Evolutionary conservation across 2,329 filamentous ascomycete genomes (phyloP).

Genomic region (Fusarium proliferatum): DNA sequence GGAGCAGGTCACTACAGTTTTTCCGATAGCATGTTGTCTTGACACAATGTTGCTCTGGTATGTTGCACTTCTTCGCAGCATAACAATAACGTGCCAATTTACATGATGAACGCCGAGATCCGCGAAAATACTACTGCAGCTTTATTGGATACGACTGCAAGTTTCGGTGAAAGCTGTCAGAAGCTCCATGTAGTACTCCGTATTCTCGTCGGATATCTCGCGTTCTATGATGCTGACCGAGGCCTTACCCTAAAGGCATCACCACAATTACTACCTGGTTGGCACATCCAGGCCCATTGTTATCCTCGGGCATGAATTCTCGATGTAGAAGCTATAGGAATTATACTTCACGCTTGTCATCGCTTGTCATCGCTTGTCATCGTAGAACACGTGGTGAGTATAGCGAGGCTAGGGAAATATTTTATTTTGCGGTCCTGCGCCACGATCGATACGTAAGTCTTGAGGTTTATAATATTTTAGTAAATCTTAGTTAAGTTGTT

Average conservation of each 20-base stretch:
- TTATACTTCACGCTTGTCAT: slow-evolving; percentile 13
- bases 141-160: neutral
- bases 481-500: slow-evolving; percentile 1
- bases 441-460: neutral
- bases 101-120: neutral
- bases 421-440: neutral
- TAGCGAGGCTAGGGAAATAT: neutral
- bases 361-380: slow-evolving; percentile 1
- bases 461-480: neutral
- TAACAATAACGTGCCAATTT: neutral
- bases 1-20: neutral
- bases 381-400: neutral
- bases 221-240: neutral
- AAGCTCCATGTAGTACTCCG: neutral
- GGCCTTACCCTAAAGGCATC: slow-evolving; percentile 1
- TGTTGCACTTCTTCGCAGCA: neutral
- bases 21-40: neutral
- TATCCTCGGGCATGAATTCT: neutral
- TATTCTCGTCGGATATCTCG: neutral
- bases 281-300: neutral
- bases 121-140: neutral
- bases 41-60: neutral
- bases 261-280: neutral
- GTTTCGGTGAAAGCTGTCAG: neutral
- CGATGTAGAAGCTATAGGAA: neutral